Base-by-base conservation (phyloP, 257 asterid species). In the Solanum medicagineum region DNA sequence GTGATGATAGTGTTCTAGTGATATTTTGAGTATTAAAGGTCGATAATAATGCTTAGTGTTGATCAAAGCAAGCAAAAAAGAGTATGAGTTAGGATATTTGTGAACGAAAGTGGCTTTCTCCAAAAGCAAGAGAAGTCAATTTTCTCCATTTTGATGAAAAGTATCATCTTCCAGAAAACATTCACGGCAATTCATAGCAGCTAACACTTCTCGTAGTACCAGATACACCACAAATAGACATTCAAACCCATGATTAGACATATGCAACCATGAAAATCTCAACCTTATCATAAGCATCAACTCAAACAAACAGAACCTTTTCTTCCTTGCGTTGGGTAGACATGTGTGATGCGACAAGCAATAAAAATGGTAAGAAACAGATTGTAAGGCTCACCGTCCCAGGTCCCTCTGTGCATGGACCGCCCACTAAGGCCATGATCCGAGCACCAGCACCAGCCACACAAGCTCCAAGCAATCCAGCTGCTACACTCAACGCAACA, bases 331-430 rank as follows among this genome's bases (percentile, higher is more conserved):
- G 83, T 77, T 49, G 63, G 63, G 83, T 24, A 77, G 63, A 77
- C 60, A 16, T 16, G 63, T 77, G 80, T 42, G 80, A 40, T 19
- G 54, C 19, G 19, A 29, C 79, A 44, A 40, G 29, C 42, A 24
- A 19, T 60, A 24, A 22, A 77, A 36, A 5, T 55, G 80, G 80
- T 81, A 70, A 73, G n/a, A 22, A 54, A 73, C 66, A 88, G 74
- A 85, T 84, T 77, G 32, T 84, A 88, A 87, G 86, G 82, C 88
- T 92, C 93, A 97, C 99, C 96, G 92, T 92, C 87, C 99, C 99
- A 54, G 99, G 98, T 73, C 99, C 99, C 92, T 95, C 98, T 1
- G 99, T 97, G 87, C 99, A 95, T 56, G 99, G 99, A 86, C 99
- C 99, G 66, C 99, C 99, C 16, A 97, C 98, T 86, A 97, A 91